Evolutionary conservation across 108 stramenopile species (phyloP), one percentile per base, ranked within the genome.

Genomic region (Nitzschia putrida): DNA sequence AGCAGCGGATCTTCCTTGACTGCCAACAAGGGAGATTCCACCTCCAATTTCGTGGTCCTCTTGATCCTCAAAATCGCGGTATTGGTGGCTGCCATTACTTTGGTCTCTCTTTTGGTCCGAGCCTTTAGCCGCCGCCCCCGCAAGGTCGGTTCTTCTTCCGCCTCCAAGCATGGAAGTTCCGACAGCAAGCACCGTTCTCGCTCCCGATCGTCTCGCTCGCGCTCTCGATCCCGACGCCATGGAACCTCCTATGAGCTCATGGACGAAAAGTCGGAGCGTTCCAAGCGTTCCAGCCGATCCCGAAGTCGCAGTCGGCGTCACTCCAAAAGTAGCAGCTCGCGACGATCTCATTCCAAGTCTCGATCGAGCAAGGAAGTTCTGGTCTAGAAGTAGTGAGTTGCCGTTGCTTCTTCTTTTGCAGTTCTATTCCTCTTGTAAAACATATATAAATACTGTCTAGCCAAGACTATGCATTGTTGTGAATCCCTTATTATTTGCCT

Each of bases 241-340:
- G 14, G 12, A 7, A 64, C 58, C 10, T 82, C 85, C 43, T 92
- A 92, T 39, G 82, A 89, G 18, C 63, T 92, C 38, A 88, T 92
- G 87, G 75, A 78, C 14, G 83, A 87, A 23, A 75, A 83, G 11
- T 65, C 60, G 13, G 70, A 75, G 22, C 60, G 76, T 24, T 77
- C 64, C 56, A 83, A 74, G 54, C 44, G 66, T 6, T 74, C 73
- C 37, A 65, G 74, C 14, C 57, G 80, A n/a, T 80, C 73, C 53
- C 72, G 82, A 24, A 86, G 86, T 71, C 75, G 83, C 38, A 80
- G 73, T 52, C 72, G 83, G 21, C 61, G 73, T 21, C 61, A 63
- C 45, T 63, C 61, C 61, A 63, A 63, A 47, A 80, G 74, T 41
- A 52, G 61, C 21, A 60, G 57, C 64, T 69, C 80, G 76, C 41